phyloP scores from a whole-genome alignment of 495 filamentous ascomycete species.

The Pyronema omphalodes region DNA sequence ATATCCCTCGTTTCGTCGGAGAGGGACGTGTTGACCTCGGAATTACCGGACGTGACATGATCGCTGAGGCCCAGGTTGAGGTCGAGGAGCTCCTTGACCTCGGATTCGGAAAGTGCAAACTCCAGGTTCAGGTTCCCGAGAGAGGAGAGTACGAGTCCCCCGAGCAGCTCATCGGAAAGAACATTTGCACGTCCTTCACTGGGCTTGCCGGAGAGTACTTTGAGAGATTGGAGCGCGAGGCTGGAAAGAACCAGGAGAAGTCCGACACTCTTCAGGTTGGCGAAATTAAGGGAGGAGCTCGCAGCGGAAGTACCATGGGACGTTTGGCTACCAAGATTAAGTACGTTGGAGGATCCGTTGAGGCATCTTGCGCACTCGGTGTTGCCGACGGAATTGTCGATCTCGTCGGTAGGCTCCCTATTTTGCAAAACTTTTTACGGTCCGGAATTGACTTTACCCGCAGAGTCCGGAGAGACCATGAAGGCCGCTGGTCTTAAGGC shows the following conservation, averaged over 20 bases:
- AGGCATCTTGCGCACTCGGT: slow-evolving; percentile 86
- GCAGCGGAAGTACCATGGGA: slow-evolving; percentile 26
- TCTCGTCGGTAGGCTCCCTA: slow-evolving; percentile 56
- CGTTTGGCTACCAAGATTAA: slow-evolving; percentile 67
- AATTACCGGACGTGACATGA: slow-evolving; percentile 84
- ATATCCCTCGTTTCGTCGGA: slow-evolving; percentile 92
- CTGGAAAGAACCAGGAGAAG: slow-evolving; percentile 4
- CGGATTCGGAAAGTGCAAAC: slow-evolving; percentile 72
- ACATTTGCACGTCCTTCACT: slow-evolving; percentile 88
- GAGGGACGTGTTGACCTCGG: slow-evolving; percentile 86
- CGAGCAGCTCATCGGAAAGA: slow-evolving; percentile 73
- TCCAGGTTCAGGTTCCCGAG: slow-evolving; percentile 89
- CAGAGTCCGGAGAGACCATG: slow-evolving; percentile 98
- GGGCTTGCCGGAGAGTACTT: slow-evolving; percentile 69
- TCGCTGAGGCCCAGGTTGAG: slow-evolving; percentile 70
- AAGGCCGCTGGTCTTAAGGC: slow-evolving; percentile 88
- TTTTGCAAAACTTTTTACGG: neutral
- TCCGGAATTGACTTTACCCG: slow-evolving; percentile 1
- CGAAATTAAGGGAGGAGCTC: slow-evolving; percentile 25
- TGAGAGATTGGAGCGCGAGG: slow-evolving; percentile 43
- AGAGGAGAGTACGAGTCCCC: slow-evolving; percentile 52
- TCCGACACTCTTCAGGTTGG: neutral
- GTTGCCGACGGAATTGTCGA: slow-evolving; percentile 96
- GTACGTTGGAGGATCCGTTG: slow-evolving; percentile 85
- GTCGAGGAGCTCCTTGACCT: slow-evolving; percentile 55